A percentile compares a stretch with the other conserved stretches of the same genome.
phyloP scores from a whole-genome alignment of 306 rosid genomes.

The Trichosanthes cucumerina region DNA sequence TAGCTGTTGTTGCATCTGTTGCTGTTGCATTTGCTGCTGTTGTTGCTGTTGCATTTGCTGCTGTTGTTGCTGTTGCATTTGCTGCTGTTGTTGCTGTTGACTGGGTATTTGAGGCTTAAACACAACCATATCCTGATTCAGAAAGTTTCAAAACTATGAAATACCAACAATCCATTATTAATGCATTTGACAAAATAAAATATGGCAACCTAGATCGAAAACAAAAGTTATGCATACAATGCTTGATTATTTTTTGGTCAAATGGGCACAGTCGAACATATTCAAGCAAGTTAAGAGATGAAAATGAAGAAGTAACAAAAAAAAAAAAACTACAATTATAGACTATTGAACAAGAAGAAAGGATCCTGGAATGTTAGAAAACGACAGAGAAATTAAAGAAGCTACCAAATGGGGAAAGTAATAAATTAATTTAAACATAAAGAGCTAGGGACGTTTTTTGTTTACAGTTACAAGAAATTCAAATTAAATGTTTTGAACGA shows the following conservation, averaged over 20 bases:
- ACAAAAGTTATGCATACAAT: background rate
- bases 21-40: conserved; percentile 20
- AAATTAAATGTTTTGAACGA: background rate
- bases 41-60: conserved; percentile 73
- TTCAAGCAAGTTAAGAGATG: background rate
- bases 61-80: conserved; percentile 22
- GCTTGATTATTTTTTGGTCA: background rate
- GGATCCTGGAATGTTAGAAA: background rate
- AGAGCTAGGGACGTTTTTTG: background rate
- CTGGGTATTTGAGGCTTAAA: conserved; percentile 77
- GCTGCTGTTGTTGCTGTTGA: conserved; percentile 57
- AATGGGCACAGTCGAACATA: background rate
- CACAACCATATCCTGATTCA: conserved; percentile 86
- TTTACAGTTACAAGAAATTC: background rate
- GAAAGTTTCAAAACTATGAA: conserved; percentile 15
- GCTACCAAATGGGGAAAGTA: background rate
- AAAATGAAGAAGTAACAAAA: background rate
- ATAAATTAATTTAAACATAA: background rate
- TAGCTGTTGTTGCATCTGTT: conserved; percentile 31
- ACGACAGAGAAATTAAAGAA: background rate
- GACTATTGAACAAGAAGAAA: background rate
- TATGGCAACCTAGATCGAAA: background rate
- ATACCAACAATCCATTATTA: background rate
- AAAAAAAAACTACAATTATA: background rate
- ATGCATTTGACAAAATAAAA: background rate